Evolutionary conservation across 306 rosid genomes (phyloP), one percentile per base, ranked within the genome.

Genomic region (Vachellia collinsii): DNA sequence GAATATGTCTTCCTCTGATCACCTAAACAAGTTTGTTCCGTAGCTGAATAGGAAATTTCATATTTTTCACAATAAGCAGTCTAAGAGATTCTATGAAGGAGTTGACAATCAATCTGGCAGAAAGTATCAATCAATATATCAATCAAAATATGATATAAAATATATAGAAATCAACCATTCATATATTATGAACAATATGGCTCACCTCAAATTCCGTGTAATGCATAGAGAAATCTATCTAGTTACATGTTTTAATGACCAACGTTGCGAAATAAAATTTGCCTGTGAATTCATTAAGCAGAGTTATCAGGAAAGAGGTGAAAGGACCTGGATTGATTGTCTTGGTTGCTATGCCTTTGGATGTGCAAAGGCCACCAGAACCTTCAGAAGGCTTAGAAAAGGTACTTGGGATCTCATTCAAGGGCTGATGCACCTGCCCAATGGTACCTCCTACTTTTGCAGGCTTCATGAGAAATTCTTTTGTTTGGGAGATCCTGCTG

Each of bases 401-500:
- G 76, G 64, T 25, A 65, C 68, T 47, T 11, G 91, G 80, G 58
- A 72, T 79, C 84, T 79, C 85, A 75, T 81, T 80, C 69, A 78
- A 67, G 51, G 74, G 51, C n/a, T 42, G 53, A 42, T 69, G 37
- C 54, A 69, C 37, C 53, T 41, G 74, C 74, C 74, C 74, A 42
- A 20, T 39, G 74, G 36, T 9, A 42, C 74, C 74, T 69, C 74
- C 74, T 42, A 81, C 85, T 74, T 86, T 91, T 66, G 79, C 86
- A 65, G 90, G 85, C 79, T 86, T 88, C 42, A 87, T 73, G 23
- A 84, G 76, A 80, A 88, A 87, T 59, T 91, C 93, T 82, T 86
- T 90, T 9, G 89, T 85, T 58, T 85, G 94, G 62, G 90, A 82
- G 47, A 86, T 63, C 79, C 83, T 80, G 84, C 75, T 80, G 66